Base-by-base conservation (phyloP, 495 filamentous ascomycete species). In the Neurospora tetraspora region DNA sequence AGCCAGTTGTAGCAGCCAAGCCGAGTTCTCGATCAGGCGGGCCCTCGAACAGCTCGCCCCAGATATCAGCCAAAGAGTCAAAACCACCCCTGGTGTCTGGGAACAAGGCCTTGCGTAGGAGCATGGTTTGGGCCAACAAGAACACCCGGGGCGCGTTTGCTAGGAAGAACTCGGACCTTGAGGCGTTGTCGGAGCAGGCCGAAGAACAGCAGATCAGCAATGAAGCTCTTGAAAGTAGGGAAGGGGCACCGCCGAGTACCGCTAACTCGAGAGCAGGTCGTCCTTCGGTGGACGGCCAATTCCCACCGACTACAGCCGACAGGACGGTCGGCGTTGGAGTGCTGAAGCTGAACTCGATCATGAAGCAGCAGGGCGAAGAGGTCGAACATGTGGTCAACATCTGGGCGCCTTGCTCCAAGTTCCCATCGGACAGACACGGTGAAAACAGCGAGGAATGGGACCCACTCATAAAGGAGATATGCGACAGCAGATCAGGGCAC, bases 261-360 rank as follows among this genome's bases (percentile, higher is more conserved):
- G 86, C 88, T 14, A 87, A 84, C 45, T 87, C 83, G 5, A 85
- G 83, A 74, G 81, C 83, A 11, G 80, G 80, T 69, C 77, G 82
- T 12, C 70, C 81, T n/a, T 82, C 82, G 34, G 74, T 84, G 68
- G 87, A 90, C 74, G 82, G 82, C 61, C 80, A 82, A 5, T 80
- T 84, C 12, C 45, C 76, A 36, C 79, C 80, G 69, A 78, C 80
- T 73, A 74, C 81, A 18, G 82, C 82, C 68, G 81, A 84, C 71
- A 89, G 93, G 69, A 91, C 90, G 3, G 86, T 97, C 16, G 96
- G 93, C 34, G 87, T 95, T 31, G 95, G 94, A 10, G 86, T 94
- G 14, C 79, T 97, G n/a, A 91, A 92, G 73, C 83, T 98, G 34
- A 94, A 92, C 72, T 83, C 88, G 31, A 82, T 97, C 71, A 88